Base-by-base conservation (phyloP, 495 filamentous ascomycete species). In the Xylaria telfairii region DNA sequence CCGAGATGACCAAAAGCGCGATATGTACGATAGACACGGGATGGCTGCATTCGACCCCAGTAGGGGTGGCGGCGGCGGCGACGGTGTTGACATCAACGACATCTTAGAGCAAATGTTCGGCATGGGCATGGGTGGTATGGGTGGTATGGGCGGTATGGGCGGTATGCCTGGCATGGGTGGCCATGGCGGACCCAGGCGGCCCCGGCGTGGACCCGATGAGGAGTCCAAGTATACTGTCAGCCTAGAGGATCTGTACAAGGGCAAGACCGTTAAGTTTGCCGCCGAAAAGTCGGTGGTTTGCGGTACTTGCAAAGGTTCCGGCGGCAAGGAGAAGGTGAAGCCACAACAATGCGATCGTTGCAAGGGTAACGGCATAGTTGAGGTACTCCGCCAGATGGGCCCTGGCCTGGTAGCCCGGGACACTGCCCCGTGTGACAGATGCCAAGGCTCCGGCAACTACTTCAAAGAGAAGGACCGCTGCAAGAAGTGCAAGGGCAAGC, bases 401-500 rank as follows among this genome's bases (percentile, higher is more conserved):
- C 92, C 93, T 34, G 91, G 91, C 69, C 86, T 97, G 71, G 87
- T 96, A 53, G 93, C 93, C 7, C 91, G 92, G 76, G 89, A 91
- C 67, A 87, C 87, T 9, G 87, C 92, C 19, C 75, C 87, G 17
- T 99, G 96, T 82, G 87, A 89, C 70, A 87, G 88, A 67, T 99
- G 96, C 83, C 87, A 88, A 65, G 94, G 93, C 17, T 88, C 91
- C 17, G 96, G 96, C 17, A 88, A 89, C 68, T 89, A 94, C 74
- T 97, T 90, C 85, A 92, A 92, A 80, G 93, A 96, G 72, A 98
- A 98, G 84, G 96, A 99, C 71, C 92, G 92, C 78, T 99, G 96
- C 86, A 96, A 95, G 86, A 97, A 96, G 85, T 99, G 96, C 88
- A 97, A 98, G 83, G 96, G 96, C 56, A 90, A 91, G 77, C 88